phyloP scores from a whole-genome alignment of 2,329 filamentous ascomycete species.

The Ophiobolus disseminans region DNA sequence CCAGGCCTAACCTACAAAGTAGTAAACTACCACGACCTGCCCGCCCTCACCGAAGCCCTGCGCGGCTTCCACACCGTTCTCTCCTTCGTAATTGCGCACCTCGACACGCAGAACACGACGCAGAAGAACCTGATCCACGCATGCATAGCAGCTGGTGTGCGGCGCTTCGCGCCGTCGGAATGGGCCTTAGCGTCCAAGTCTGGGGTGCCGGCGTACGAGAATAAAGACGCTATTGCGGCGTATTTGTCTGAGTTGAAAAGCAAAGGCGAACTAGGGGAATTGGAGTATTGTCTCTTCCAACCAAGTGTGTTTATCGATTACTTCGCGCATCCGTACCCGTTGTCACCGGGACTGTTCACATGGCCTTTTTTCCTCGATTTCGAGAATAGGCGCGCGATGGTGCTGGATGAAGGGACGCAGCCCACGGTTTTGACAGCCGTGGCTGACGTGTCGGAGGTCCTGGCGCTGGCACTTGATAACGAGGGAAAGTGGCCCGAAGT shows the following conservation, averaged over 20 bases:
- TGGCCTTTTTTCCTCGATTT: slow-evolving; percentile 46
- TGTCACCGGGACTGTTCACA: slow-evolving; percentile 54
- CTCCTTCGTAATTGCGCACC: slow-evolving; percentile 48
- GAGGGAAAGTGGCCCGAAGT: slow-evolving; percentile 31
- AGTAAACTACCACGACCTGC: slow-evolving; percentile 56
- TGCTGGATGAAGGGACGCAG: slow-evolving; percentile 36
- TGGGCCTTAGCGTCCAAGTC: slow-evolving; percentile 37
- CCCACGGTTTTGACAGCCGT: slow-evolving; percentile 38
- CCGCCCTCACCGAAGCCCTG: slow-evolving; percentile 49
- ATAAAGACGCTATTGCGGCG: slow-evolving; percentile 58
- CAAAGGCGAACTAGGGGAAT: slow-evolving; percentile 56
- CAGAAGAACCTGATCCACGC: slow-evolving; percentile 46
- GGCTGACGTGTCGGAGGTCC: slow-evolving; percentile 31
- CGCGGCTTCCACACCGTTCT: slow-evolving; percentile 59
- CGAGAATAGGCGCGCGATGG: slow-evolving; percentile 33
- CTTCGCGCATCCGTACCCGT: slow-evolving; percentile 58
- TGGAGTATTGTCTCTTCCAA: slow-evolving; percentile 66
- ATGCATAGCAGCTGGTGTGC: slow-evolving; percentile 36
- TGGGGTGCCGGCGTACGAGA: slow-evolving; percentile 58
- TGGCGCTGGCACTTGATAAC: slow-evolving; percentile 36
- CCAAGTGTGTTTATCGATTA: slow-evolving; percentile 64
- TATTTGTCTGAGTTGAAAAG: slow-evolving; percentile 60
- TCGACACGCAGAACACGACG: slow-evolving; percentile 27
- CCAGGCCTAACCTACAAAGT: slow-evolving; percentile 50
- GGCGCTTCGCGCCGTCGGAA: slow-evolving; percentile 41